Evolutionary conservation across 228 moss, liverwort and hornwort genomes (phyloP), one percentile per base, ranked within the genome.

Genomic region (Sphagnum fallax): DNA sequence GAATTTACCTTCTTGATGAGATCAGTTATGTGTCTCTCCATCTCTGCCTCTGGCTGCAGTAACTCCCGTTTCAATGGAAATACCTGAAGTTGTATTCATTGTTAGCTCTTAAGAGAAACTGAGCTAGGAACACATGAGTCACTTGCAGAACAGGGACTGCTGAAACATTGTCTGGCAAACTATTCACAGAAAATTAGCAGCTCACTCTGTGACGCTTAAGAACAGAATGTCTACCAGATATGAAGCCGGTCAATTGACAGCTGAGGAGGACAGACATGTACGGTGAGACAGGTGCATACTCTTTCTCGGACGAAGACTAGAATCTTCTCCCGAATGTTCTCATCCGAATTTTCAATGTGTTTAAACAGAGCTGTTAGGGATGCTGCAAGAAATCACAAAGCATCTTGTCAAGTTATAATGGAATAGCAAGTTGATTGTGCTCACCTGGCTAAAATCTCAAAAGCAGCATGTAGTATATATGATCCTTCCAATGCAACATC

Each of bases 11-110:
- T 86, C 65, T 86, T 86, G 18, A 86, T 82, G 48, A 86, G 79
- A 70, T 86, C 82, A 6, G 85, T 82, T 15, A 86, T 81, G 70
- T 86, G 85, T 67, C 85, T 82, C 72, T 86, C 85, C 82, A 81
- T 86, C 71, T 86, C 85, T 48, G 74, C 85, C 69, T 79, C 76
- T 15, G 81, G 79, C 57, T 68, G 76, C 47, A 86, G 52, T 51
- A 86, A 75, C 67, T 82, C 85, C n/a, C 75, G 73, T 53, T 86
- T 86, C 49, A 73, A 7, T 50, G 85, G 85, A 61, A 86, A 86
- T 6, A 86, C 85, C 85, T 86, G 79, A 18, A 70, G 6, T 66
- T 62, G 51, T 32, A 32, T 32, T 2, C 32, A 32, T 32, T 32
- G 32, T 32, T 32, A 32, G 32, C 2, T 32, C 32, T 32, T 32